A percentile compares a stretch with the other conserved stretches of the same genome.
phyloP scores from a whole-genome alignment of 2,329 filamentous ascomycete genomes.

The Phialophora macrospora region DNA sequence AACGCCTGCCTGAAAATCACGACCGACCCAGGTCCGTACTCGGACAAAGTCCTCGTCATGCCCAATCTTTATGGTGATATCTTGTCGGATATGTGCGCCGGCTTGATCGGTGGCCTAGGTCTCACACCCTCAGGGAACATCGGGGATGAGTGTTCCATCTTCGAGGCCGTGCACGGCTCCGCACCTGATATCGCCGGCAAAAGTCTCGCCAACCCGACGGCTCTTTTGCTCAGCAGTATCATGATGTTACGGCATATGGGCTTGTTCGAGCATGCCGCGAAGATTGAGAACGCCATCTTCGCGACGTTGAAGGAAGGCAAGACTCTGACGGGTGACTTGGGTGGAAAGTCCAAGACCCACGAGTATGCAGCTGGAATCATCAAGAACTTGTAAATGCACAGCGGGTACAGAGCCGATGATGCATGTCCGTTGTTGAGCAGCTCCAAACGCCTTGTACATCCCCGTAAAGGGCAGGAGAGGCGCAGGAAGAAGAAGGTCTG shows the following conservation, averaged over 20 bases:
- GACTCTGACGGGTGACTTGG: constrained; percentile 90
- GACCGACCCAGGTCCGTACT: constrained; percentile 93
- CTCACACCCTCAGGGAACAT: constrained; percentile 98
- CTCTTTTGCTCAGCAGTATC: constrained; percentile 91
- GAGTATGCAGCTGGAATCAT: constrained; percentile 96
- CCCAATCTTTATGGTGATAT: constrained; percentile 99
- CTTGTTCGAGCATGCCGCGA: constrained; percentile 78
- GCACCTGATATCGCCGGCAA: constrained; percentile 97
- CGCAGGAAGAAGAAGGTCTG: not conserved
- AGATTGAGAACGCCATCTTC: constrained; percentile 94
- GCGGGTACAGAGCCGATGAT: not conserved
- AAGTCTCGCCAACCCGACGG: constrained; percentile 95
- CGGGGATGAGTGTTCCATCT: constrained; percentile 99
- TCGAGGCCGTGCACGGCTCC: constrained; percentile 98
- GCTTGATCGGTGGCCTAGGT: constrained; percentile 95
- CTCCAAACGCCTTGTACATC: no score
- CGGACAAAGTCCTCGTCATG: constrained; percentile 80
- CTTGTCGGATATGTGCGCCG: constrained; percentile 99
- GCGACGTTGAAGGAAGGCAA: constrained; percentile 95
- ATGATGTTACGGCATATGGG: constrained; percentile 99
- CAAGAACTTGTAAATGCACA: constrained; percentile 54
- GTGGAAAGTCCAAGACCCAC: constrained; percentile 92
- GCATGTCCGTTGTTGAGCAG: not conserved
- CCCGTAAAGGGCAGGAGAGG: not conserved
- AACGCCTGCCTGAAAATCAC: constrained; percentile 99